Evolutionary conservation across 2,329 filamentous ascomycete species (phyloP), one percentile per base, ranked within the genome.

Genomic region (Botrytis medusae): DNA sequence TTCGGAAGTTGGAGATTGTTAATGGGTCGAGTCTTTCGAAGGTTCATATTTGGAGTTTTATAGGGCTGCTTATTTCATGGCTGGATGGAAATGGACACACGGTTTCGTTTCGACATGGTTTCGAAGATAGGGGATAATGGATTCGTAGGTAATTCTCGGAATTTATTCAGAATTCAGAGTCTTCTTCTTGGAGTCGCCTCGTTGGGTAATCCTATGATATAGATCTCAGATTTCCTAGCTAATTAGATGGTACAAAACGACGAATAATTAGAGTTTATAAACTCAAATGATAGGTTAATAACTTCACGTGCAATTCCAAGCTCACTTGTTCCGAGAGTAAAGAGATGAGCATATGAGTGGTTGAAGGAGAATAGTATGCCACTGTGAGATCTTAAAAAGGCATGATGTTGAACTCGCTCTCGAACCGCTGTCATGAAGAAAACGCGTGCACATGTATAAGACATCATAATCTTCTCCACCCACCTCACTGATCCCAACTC

Each of bases 111-210:
- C 14, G 37, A 18, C 10, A 69, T 25, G 12, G 37, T 51, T 69
- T 54, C 18, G 65, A 57, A 57, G 37, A 32, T 44, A 8, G 34
- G 10, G 14, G n/a, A 69, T 42, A 37, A 57, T 14, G 32, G 48
- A 57, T 69, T 57, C 65, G 20, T 42, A 22, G 51, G 37, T 42
- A 69, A 57, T 69, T 42, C 37, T 44, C n/a, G 34, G 65, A 25
- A 32, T 32, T 57, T 32, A 25, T 57, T 69, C 48, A 40, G 37
- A 34, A n/a, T 69, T 12, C 65, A 57, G 48, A 32, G 34, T 68
- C 16, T 68, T 57, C 65, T 68, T 10, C 25, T 32, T 16, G 18
- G 48, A 57, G 64, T 54, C 29, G 22, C n/a, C 64, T 67, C 46
- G 37, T 54, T 40, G 64, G 14, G 32, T 20, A 54, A 67, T 67